Evolutionary conservation across 2,329 filamentous ascomycete genomes (phyloP), one percentile per base, ranked within the genome.

Genomic region (Fusarium xyrophilum): DNA sequence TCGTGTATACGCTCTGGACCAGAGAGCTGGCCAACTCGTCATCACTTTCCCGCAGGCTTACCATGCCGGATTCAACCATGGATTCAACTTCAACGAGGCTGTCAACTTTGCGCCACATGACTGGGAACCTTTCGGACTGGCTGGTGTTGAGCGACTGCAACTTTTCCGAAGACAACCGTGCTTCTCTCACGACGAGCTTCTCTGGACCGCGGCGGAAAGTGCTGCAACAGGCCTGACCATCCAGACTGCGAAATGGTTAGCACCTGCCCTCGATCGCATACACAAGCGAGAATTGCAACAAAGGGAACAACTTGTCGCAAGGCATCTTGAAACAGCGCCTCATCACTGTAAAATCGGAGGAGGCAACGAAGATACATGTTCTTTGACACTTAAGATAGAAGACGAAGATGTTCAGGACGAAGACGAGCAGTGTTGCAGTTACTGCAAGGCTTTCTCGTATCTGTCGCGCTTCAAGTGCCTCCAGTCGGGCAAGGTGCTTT

Each of bases 61-160:
- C 73, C 96, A 99, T 77, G 95, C 96, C 9, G 96, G 96, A 0
- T 99, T 99, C 81, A 99, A 99, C 74, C 96, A 99, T 74, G 96
- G 92, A 0, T 99, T 99, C 83, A 99, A 99, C 76, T 97, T 97
- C 79, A 99, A 99, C 73, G 96, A 99, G 78, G 96, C 96, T 8
- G 96, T 99, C 72, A 99, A 99, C 76, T 99, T 99, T 80, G 96
- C 96, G 0, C 96, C 96, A 1, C 85, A 84, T 30, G 96, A 99
- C 73, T 99, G 96, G 96, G 96, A 99, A 75, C 93, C 93, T 0
- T 96, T 89, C 76, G 96, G 96, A 4, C 89, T 95, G 57, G 86
- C 89, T 30, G 94, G 96, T 2, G 94, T 98, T 2, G 90, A 95
- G 73, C 87, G 95, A 69, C 83, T 98, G 32, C 93, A 96, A 72